Percentiles rank a stretch among this genome's conserved stretches.
These are phyloP conservation scores for Trichophyton mentagrophytes DNA, from an alignment of 2,329 filamentous ascomycete genomes.

Conservation along the genomic window DNA sequence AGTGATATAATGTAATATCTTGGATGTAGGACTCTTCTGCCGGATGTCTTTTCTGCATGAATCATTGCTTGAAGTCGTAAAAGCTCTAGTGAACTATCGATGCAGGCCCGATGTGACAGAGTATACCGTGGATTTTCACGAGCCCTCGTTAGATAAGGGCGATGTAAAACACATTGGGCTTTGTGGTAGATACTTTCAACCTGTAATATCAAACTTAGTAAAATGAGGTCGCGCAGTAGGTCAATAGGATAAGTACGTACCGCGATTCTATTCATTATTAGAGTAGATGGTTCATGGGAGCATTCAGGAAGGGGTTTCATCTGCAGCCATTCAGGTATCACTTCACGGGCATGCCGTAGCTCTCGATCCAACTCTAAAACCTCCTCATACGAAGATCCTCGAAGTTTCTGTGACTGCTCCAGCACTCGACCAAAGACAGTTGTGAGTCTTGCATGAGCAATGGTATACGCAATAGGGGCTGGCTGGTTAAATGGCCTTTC, in stretches of 20 bases:
- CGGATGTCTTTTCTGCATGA: constrained; percentile 58
- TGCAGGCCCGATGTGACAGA: constrained; percentile 69
- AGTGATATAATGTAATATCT: constrained; percentile 69
- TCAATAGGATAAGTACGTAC: constrained; percentile 18
- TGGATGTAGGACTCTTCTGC: constrained; percentile 58
- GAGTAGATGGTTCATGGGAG: constrained; percentile 52
- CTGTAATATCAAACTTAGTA: constrained; percentile 14
- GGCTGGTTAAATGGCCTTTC: constrained; percentile 46
- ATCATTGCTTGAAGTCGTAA: constrained; percentile 65
- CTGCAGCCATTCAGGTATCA: constrained; percentile 67
- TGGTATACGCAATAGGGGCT: constrained; percentile 42
- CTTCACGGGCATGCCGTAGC: constrained; percentile 45
- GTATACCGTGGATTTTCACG: constrained; percentile 67
- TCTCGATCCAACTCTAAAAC: constrained; percentile 48
- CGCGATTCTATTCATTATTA: constrained; percentile 71
- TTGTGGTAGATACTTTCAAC: constrained; percentile 79
- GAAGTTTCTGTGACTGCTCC: constrained; percentile 31
- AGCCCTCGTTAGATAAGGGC: constrained; percentile 70
- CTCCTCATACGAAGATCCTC: constrained; percentile 44
- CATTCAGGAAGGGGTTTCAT: constrained; percentile 62
- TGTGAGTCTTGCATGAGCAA: constrained; percentile 33
- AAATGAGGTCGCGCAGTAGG: neutral
- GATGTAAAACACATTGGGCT: constrained; percentile 75
- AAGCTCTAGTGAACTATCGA: constrained; percentile 75
- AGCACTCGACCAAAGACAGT: constrained; percentile 34